A percentile compares a stretch with the other conserved stretches of the same genome.
phyloP scores from a whole-genome alignment of 306 rosid genomes.

The Fragaria ananassa region DNA sequence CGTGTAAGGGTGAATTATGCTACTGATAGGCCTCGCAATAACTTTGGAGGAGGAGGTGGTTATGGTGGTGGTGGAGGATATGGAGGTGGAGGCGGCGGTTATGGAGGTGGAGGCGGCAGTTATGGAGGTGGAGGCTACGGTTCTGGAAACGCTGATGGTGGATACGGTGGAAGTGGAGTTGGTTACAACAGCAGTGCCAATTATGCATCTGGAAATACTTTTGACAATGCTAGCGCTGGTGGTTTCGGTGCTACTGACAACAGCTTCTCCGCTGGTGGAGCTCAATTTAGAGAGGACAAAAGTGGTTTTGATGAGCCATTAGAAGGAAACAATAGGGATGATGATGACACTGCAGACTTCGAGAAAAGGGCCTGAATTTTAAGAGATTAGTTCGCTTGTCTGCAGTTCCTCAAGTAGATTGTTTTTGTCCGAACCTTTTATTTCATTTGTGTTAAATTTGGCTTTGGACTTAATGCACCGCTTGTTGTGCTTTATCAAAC shows the following conservation, averaged over 20 bases:
- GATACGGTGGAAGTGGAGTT: conserved; percentile 31
- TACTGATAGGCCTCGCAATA: conserved; percentile 55
- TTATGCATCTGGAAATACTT: conserved; percentile 30
- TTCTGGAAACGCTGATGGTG: neutral
- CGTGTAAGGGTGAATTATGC: conserved; percentile 78
- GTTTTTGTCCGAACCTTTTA: conserved; percentile 4
- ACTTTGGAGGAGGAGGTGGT: conserved; percentile 30
- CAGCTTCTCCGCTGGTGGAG: conserved; percentile 13
- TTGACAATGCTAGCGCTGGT: conserved; percentile 20
- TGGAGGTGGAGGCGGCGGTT: neutral
- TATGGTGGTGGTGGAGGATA: neutral
- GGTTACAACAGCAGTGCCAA: conserved; percentile 34
- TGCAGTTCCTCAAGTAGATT: conserved; percentile 11
- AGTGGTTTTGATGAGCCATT: conserved; percentile 12
- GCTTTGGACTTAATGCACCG: conserved; percentile 19
- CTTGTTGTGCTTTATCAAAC: conserved; percentile 27
- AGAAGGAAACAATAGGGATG: conserved; percentile 52
- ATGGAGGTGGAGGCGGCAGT: conserved; percentile 7
- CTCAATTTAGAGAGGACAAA: conserved; percentile 28
- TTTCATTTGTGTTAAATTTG: conserved; percentile 19
- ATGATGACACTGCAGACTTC: conserved; percentile 38
- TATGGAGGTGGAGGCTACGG: conserved; percentile 33
- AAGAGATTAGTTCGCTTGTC: neutral
- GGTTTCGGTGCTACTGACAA: conserved; percentile 9
- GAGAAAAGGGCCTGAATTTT: conserved; percentile 56